Percentiles rank a stretch among this genome's conserved stretches.
These are phyloP conservation scores for Caloboletus inedulis DNA, from an alignment of 1,284 basidiomycete species.

Conservation along the genomic window DNA sequence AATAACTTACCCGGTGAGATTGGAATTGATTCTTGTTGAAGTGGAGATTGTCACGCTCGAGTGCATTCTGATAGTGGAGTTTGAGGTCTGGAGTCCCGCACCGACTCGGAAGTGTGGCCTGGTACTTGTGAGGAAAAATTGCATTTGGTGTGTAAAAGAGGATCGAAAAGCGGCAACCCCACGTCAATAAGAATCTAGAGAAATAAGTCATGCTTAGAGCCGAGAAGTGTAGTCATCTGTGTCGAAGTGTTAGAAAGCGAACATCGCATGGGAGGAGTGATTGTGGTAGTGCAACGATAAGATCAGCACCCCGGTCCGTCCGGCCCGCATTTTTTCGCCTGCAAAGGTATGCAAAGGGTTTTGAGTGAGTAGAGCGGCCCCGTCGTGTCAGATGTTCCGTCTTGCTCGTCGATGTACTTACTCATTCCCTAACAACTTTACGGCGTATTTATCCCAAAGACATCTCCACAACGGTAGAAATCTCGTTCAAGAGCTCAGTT, in stretches of 20 bases:
- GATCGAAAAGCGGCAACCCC: no score
- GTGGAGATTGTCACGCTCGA: background rate
- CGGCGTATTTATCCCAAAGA: constrained; percentile 3
- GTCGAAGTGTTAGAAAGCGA: no score
- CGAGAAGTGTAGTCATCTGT: no score
- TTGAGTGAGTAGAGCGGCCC: background rate
- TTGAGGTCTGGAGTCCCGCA: background rate
- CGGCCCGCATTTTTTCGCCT: constrained; percentile 11
- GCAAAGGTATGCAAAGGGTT: background rate
- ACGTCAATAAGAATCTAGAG: no score
- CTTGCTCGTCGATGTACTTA: constrained; percentile 18
- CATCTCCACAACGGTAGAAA: constrained; percentile 18
- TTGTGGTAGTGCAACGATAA: background rate
- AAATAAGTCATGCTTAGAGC: no score
- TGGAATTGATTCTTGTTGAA: background rate
- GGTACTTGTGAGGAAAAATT: no score
- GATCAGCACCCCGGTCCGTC: constrained; percentile 9
- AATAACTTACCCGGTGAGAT: background rate
- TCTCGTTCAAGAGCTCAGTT: constrained; percentile 27
- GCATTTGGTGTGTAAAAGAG: no score
- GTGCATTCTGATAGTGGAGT: background rate
- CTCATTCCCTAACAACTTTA: background rate
- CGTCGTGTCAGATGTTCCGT: constrained; percentile 21
- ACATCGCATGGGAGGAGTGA: background rate
- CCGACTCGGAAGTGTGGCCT: no score